Evolutionary conservation across 768 basidiomycete genomes (phyloP), one percentile per base, ranked within the genome.

Genomic region (Solioccasus polychromus): DNA sequence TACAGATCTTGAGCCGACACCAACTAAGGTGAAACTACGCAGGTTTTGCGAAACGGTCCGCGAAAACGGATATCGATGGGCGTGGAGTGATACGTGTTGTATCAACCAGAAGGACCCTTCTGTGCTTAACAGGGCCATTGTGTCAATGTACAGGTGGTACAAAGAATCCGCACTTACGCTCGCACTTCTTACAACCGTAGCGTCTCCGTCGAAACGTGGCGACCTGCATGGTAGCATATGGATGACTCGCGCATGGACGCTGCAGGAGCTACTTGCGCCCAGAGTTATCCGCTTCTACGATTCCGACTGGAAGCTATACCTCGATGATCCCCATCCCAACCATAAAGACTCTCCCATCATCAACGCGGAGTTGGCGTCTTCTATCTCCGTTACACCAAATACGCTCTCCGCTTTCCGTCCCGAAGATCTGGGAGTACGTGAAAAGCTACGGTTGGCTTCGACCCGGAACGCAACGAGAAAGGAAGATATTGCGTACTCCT

Each of bases 101-200:
- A n/a, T n/a, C n/a, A n/a, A n/a, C n/a, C n/a, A n/a, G n/a, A n/a
- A n/a, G n/a, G n/a, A n/a, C n/a, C n/a, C n/a, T n/a, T n/a, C n/a
- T n/a, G n/a, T n/a, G n/a, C n/a, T n/a, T n/a, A n/a, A n/a, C n/a
- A n/a, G n/a, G n/a, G n/a, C n/a, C n/a, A n/a, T 26, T 11, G 11
- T 11, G 6, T 26, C 11, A 23, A 44, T 44, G 43, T 44, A 37
- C 25, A 44, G n/a, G 4, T 44, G 43, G 32, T 34, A 34, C 17
- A 34, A 34, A 17, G 7, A 17, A 17, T 34, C 32, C 6, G 32
- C 32, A 18, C 32, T 34, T 10, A 34, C 32, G 7, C 15, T 34
- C 10, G 32, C 18, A 17, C 15, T 34, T 4, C 32, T 34, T 17
- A 34, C 32, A 17, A 26, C 7, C 26, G 26, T 26, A 17, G 18